phyloP scores from a whole-genome alignment of 192 early-diverging fungal species.

The Coemansia sp. region DNA sequence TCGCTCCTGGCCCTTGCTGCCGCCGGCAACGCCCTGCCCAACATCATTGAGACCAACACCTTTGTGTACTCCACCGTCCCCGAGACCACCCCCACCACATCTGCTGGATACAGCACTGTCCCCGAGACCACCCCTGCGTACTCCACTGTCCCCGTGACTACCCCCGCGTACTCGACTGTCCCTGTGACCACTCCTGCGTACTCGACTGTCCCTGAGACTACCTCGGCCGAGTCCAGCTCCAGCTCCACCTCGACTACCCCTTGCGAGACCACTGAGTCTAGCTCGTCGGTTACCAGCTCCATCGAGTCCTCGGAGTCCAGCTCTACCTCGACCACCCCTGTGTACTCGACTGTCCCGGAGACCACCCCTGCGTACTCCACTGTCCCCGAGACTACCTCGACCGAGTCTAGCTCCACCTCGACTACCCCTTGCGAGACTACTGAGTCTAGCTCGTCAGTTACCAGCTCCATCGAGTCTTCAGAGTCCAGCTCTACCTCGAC shows the following conservation, averaged over 20 bases:
- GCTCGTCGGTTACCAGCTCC: not conserved
- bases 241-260: not conserved
- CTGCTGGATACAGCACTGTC: conserved; percentile 23
- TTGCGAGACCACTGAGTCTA: not conserved
- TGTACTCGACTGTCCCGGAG: conserved; percentile 7
- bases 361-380: not conserved
- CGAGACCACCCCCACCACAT: not conserved
- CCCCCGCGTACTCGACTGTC: conserved; percentile 2
- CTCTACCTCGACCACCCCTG: not conserved
- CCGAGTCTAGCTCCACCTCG: conserved; percentile 2
- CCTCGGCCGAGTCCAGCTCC: conserved; percentile 1
- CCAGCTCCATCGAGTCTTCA: not conserved
- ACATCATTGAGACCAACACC: conserved; percentile 42
- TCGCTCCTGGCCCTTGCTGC: conserved; percentile 47
- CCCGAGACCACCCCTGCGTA: conserved; percentile 21
- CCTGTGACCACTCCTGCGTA: not conserved
- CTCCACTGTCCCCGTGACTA: not conserved
- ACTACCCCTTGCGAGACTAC: not conserved
- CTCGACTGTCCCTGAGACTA: conserved; percentile 15
- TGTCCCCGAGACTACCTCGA: not conserved
- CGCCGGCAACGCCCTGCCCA: conserved; percentile 35
- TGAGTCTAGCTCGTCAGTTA: not conserved
- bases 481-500: not conserved
- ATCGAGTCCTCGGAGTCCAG: not conserved
- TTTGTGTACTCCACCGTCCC: not conserved